Evolutionary conservation across 768 basidiomycete genomes (phyloP), one percentile per base, ranked within the genome.

Genomic region (Russula olivacea): DNA sequence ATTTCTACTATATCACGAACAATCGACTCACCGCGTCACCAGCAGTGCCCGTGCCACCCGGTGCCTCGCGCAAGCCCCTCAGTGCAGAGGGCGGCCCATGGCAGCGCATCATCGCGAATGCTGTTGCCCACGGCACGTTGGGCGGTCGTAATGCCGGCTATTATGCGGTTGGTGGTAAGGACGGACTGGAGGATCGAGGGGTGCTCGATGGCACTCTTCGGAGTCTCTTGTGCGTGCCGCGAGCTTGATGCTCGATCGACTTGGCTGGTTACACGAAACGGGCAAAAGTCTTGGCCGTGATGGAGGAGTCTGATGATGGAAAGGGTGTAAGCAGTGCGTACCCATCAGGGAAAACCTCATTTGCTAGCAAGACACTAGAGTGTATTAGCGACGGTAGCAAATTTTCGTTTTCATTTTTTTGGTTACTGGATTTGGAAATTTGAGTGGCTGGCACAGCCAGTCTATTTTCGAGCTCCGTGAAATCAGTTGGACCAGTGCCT

Each of bases 181-280:
- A 58, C 15, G 72, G 30, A 68, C 72, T 86, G 48, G 74, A 76
- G 15, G 85, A 80, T n/a, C 78, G 77, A 6, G 81, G 82, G 58
- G 69, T 74, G 38, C 67, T 83, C 15, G 87, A 89, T 69, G 87
- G 87, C 10, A 81, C 80, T 17, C 67, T 90, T n/a, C n/a, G n/a
- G n/a, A n/a, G n/a, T n/a, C n/a, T 51, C 89, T 90, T 69, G 66
- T 86, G 41, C 75, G 86, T 49, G 75, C 76, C 0, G 86, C 85
- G 5, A 78, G 79, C 61, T 66, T 86, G 69, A 82, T 82, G 4
- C 75, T 77, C 25, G 74, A 78, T 28, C 54, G 58, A 23, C 60
- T 68, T 1, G 67, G 67, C 6, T 66, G 66, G 65, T 64, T 60
- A 1, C 41, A 66, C 14, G 67, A 68, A 30, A 55, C 58, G 15